Conservation (phyloP, 2,329 filamentous ascomycete genomes). For the Pestalotiopsis sp. region DNA sequence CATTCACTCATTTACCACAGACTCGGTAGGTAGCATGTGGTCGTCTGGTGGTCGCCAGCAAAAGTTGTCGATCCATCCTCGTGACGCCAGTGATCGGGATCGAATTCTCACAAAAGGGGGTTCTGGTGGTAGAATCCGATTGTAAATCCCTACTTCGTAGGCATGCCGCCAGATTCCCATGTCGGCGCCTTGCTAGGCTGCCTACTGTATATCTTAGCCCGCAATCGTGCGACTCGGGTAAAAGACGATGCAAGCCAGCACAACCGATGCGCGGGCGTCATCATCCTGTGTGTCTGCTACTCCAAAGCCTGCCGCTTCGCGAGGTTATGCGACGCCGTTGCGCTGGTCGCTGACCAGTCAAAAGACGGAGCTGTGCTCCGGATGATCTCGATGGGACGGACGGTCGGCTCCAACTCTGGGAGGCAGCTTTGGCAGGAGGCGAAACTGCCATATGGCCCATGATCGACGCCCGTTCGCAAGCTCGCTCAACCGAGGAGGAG, state of each 20-base stretch:
- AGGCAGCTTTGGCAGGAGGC: background rate
- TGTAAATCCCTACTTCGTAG: background rate
- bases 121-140: background rate
- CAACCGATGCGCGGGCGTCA: background rate
- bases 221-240: background rate
- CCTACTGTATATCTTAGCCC: background rate
- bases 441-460: background rate
- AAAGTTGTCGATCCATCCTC: background rate
- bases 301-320: background rate
- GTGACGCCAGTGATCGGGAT: background rate
- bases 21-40: background rate
- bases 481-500: background rate
- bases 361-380: background rate
- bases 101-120: background rate
- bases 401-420: background rate
- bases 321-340: slow-evolving; percentile 1
- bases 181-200: background rate
- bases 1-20: background rate
- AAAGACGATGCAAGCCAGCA: background rate
- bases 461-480: background rate
- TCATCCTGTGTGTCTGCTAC: background rate
- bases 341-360: background rate
- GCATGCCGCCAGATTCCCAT: background rate
- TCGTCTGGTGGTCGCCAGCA: background rate
- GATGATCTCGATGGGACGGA: background rate